Base-by-base conservation (phyloP, 805 yeast species). In the Kazachstania africana region DNA sequence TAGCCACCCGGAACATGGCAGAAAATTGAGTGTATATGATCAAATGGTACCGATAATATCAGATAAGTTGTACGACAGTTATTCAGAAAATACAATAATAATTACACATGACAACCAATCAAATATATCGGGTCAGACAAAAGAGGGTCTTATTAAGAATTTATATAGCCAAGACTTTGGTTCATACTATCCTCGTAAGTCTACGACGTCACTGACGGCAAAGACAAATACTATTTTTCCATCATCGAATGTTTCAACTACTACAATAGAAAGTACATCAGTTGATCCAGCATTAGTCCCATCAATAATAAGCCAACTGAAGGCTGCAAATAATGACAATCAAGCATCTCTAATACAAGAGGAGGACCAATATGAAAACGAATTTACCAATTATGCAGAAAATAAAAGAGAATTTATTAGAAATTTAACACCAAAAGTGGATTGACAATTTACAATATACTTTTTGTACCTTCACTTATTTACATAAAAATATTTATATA, bases 321-420 rank as follows among this genome's bases (percentile, higher is more conserved):
- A 6, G 10, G 10, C 6, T 19, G 6, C 22, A 19, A 19, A 19
- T 19, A 19, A 19, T 10, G 22, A 19, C 10, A 8, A 19, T 19
- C 22, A 19, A 19, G n/a, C n/a, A n/a, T n/a, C n/a, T n/a, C n/a
- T n/a, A n/a, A 60, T 61, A 12, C 51, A 53, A n/a, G 65, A 62
- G 34, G 67, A 62, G 34, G 67, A 62, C 38, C 65, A 60, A 35
- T 62, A 62, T 35, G 66, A 60, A 40, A 62, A 64, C 36, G 67
- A 63, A 29, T 64, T 62, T 31, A 63, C 72, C 1, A 66, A 65
- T 38, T 66, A 67, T 38, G 46, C 58, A 5, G 56, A 55, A 32
- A 67, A 58, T 38, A 66, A 62, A 39, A 54, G 60, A 40, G 60
- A 59, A 16, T 67, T 53, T 43, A 53, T 60, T 28, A 51, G 62